Conservation (phyloP, 345 rosid genomes). For the Pseudoturritis turrita region DNA sequence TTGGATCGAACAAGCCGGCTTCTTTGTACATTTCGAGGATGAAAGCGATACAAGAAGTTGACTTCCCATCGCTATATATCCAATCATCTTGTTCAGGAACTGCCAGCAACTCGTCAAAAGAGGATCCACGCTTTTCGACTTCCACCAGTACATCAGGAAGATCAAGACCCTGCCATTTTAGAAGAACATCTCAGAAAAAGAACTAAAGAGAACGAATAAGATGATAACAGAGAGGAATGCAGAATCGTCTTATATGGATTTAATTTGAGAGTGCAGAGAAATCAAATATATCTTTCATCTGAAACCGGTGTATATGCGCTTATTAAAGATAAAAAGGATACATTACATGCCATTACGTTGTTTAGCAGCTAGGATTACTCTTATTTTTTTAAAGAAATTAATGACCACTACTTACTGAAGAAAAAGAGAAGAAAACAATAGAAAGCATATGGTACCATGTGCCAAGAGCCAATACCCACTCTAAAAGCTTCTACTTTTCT, state of each 20-base stretch:
- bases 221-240: conserved; percentile 5
- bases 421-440: background rate
- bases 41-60: conserved; percentile 89
- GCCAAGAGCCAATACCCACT: background rate
- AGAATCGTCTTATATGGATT: background rate
- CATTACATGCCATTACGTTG: background rate
- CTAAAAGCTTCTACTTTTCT: background rate
- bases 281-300: background rate
- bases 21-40: conserved; percentile 94
- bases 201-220: background rate
- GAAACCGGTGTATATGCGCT: background rate
- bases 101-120: conserved; percentile 81
- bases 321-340: background rate
- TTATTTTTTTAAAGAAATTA: background rate
- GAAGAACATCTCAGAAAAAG: background rate
- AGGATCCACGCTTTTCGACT: conserved; percentile 74
- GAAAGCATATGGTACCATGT: background rate
- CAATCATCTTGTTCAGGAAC: conserved; percentile 97
- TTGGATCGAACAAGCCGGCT: conserved; percentile 81
- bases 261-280: background rate
- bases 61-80: conserved; percentile 89
- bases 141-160: conserved; percentile 83
- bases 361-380: background rate
- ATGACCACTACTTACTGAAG: background rate
- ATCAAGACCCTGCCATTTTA: conserved; percentile 59